These are phyloP conservation scores for Cocos nucifera DNA, from an alignment of 176 grass and related monocot species.

Conservation along the genomic window DNA sequence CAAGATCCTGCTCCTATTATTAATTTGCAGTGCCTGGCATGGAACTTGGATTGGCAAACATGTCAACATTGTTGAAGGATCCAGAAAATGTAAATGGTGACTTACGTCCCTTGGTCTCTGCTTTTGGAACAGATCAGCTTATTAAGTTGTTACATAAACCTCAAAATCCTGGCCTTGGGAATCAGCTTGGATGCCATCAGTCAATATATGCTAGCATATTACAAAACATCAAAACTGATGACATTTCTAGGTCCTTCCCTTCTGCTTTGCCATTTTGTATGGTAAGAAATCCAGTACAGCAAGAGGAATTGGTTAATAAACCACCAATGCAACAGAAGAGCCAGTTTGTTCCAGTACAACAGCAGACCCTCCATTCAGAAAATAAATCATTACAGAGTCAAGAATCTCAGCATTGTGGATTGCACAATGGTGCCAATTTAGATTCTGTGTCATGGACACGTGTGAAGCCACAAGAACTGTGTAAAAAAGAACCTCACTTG, in stretches of 20 bases:
- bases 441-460: conserved; percentile 16
- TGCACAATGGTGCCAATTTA: conserved; percentile 20
- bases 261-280: conserved; percentile 17
- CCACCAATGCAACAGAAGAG: conserved; percentile 20
- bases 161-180: conserved; percentile 25
- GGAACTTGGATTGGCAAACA: conserved; percentile 38
- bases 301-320: conserved; percentile 21
- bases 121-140: conserved; percentile 40
- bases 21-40: conserved; percentile 36
- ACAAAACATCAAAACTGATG: conserved; percentile 48
- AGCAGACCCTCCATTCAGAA: neutral
- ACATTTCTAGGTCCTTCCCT: conserved; percentile 23
- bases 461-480: conserved; percentile 23
- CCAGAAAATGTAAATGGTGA: conserved; percentile 35
- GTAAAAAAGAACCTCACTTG: conserved; percentile 21
- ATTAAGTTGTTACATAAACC: conserved; percentile 58
- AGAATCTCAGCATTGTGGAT: conserved; percentile 19
- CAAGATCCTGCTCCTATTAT: neutral
- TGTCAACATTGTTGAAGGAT: conserved; percentile 29
- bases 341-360: conserved; percentile 7
- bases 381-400: conserved; percentile 9
- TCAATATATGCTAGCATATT: conserved; percentile 67
- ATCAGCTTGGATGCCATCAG: conserved; percentile 39
- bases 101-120: conserved; percentile 29
- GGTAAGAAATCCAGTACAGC: conserved; percentile 26